Percentiles rank a stretch among this genome's conserved stretches.
These are phyloP conservation scores for Cucurbita pepo DNA, from an alignment of 306 rosid genomes.

Conservation along the genomic window DNA sequence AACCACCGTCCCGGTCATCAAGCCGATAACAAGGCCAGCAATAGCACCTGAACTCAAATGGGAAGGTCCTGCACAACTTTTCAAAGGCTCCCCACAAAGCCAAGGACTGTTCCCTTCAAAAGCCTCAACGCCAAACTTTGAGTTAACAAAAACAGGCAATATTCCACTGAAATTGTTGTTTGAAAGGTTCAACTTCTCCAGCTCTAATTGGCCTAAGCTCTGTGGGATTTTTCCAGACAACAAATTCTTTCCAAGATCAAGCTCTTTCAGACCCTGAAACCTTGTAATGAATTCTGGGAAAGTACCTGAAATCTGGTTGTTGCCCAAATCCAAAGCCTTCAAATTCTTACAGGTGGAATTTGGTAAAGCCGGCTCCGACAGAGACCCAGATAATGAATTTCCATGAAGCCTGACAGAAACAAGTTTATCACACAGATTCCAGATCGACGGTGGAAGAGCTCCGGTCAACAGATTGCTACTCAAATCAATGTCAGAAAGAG, in stretches of 20 bases:
- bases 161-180: constrained; percentile 82
- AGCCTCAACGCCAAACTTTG: constrained; percentile 53
- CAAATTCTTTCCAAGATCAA: constrained; percentile 59
- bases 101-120: constrained; percentile 71
- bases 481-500: constrained; percentile 68
- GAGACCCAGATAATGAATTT: constrained; percentile 42
- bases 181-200: constrained; percentile 74
- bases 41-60: constrained; percentile 81
- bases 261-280: constrained; percentile 51
- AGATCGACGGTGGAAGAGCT: constrained; percentile 55
- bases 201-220: constrained; percentile 29
- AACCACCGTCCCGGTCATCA: constrained; percentile 83
- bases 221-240: constrained; percentile 49
- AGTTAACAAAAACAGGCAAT: constrained; percentile 47
- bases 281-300: constrained; percentile 62
- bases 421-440: constrained; percentile 74
- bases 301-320: constrained; percentile 51
- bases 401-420: constrained; percentile 51
- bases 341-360: constrained; percentile 49
- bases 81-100: constrained; percentile 80
- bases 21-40: constrained; percentile 83
- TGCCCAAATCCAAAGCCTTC: constrained; percentile 58
- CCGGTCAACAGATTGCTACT: constrained; percentile 46
- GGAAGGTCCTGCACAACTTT: constrained; percentile 38
- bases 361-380: constrained; percentile 80